A percentile compares a stretch with the other conserved stretches of the same genome.
Evolutionary conservation across 2,329 filamentous ascomycete genomes (phyloP).

Genomic region (Pseudogymnoascus sp.): DNA sequence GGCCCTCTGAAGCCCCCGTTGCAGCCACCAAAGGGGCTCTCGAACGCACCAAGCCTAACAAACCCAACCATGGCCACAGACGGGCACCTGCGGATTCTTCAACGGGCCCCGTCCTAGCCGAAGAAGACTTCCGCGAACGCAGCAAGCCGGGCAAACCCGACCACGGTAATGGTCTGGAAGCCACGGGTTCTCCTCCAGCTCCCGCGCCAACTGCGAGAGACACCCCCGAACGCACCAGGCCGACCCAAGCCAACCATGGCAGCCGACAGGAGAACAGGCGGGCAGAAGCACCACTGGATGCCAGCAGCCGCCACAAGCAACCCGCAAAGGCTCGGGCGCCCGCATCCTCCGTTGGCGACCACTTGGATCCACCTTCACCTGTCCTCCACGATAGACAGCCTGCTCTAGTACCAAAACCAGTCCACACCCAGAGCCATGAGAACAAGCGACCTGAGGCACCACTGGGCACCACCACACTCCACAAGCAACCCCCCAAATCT

Average conservation of each 20-base stretch:
- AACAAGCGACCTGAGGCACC: not conserved
- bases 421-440: not conserved
- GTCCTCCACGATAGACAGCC: not conserved
- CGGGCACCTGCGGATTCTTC: not conserved
- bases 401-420: not conserved
- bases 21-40: not conserved
- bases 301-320: not conserved
- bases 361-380: not conserved
- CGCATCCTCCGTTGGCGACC: not conserved
- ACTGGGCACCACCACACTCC: not conserved
- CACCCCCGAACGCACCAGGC: not conserved
- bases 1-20: not conserved
- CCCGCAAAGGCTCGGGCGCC: not conserved
- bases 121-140: not conserved
- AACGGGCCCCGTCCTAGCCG: not conserved
- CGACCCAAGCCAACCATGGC: not conserved
- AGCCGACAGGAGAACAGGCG: not conserved
- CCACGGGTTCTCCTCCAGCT: not conserved
- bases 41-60: not conserved
- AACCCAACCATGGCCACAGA: not conserved
- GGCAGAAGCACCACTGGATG: not conserved
- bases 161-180: not conserved
- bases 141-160: not conserved
- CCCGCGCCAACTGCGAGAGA: not conserved
- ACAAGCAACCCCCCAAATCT: too few species aligned